These are phyloP conservation scores for Aspergillus heteromorphus DNA, from an alignment of 495 filamentous ascomycete genomes.

Conservation along the genomic window DNA sequence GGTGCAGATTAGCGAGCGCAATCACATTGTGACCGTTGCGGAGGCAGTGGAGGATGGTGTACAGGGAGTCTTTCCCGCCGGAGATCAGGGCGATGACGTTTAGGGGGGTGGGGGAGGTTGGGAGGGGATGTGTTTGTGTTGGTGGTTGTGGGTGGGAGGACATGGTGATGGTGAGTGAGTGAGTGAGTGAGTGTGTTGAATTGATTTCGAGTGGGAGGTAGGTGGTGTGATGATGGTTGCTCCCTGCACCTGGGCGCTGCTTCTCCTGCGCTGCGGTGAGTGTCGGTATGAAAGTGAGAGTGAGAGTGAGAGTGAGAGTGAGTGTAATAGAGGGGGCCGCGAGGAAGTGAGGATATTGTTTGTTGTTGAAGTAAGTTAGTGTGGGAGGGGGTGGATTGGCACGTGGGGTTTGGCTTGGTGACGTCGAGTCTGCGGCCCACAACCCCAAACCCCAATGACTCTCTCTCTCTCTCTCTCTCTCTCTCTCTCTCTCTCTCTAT, in stretches of 20 bases:
- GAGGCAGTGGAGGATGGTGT: conserved; percentile 83
- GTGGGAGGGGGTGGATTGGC: not conserved
- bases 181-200: not conserved
- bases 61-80: conserved; percentile 95
- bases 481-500: not conserved
- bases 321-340: too few species aligned
- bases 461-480: not conserved
- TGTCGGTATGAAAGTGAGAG: too few species aligned
- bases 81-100: conserved; percentile 92
- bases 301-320: too few species aligned
- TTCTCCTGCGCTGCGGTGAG: too few species aligned
- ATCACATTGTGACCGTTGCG: conserved; percentile 80
- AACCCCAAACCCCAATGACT: not conserved
- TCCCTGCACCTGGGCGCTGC: too few species aligned
- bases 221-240: not conserved
- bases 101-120: conserved; percentile 29
- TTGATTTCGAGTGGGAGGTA: too few species aligned
- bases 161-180: not conserved
- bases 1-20: conserved; percentile 84
- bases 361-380: not conserved
- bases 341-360: not conserved
- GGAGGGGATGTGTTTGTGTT: not conserved
- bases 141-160: not conserved
- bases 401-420: too few species aligned
- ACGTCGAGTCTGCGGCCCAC: too few species aligned